Evolutionary conservation across 805 yeast species (phyloP), one percentile per base, ranked within the genome.

Genomic region (Candida endomychidarum): DNA sequence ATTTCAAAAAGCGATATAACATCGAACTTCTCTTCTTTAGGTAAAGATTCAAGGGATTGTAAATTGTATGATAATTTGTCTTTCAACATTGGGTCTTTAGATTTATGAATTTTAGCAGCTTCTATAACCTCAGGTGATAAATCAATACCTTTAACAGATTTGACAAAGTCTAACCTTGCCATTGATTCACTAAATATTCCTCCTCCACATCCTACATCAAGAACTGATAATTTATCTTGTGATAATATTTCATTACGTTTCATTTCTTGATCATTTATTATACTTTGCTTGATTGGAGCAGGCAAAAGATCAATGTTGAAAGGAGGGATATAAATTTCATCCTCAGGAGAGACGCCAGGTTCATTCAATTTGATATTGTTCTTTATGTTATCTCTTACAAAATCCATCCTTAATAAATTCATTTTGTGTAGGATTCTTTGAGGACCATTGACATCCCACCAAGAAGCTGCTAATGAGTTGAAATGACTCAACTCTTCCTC

Each of bases 131-230:
- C 95, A 0, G 75, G 72, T 0, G 97, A 85, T 53, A 91, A 71
- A 61, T 93, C 99, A 31, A 91, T 77, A 2, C 96, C 99, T 35
- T 67, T 72, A 4, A 93, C 96, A 1, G 66, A 56, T 8, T 70
- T 57, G 3, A 87, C 78, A 43, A 75, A 75, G 4, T 75, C 74
- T 50, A 86, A 63, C 49, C 99, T 70, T 0, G 96, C 96, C 55
- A 93, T 61, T 0, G 91, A 81, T 57, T 93, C 99, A 4, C 90
- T 70, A 14, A 93, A 65, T 18, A 93, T 81, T 0, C 99, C 99
- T n/a, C 99, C 99, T 14, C 99, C 99, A 60, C 99, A 93, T 1
- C 99, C 99, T 38, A 93, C 80, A 57, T 93, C 99, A 41, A 93
- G 65, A 1, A 81, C 89, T 11, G 61, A 58, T 38, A 80, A 65